Evolutionary conservation across 257 asterid genomes (phyloP).

Genomic region (Solanum tacnaense): DNA sequence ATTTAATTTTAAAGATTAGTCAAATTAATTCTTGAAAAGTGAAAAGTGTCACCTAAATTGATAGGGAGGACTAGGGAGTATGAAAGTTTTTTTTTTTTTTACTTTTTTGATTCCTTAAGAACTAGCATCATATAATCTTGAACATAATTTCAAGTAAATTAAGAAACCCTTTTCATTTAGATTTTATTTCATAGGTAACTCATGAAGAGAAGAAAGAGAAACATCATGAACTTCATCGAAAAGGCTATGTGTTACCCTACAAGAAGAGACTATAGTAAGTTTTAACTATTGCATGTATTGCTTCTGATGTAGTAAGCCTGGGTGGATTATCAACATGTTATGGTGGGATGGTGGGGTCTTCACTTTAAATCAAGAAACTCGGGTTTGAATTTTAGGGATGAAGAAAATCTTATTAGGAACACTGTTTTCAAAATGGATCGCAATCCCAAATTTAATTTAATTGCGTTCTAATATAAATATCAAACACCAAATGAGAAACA

Average conservation of each 20-base stretch:
- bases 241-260: background rate
- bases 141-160: background rate
- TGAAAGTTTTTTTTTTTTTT: no score
- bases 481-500: background rate
- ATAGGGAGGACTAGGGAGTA: background rate
- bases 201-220: background rate
- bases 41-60: no score
- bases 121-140: background rate
- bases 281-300: background rate
- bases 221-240: background rate
- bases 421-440: no score
- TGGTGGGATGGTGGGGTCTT: background rate
- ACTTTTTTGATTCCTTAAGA: background rate
- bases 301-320: background rate
- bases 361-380: background rate
- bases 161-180: background rate
- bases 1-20: no score
- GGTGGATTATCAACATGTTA: background rate
- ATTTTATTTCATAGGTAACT: background rate
- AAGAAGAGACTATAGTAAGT: background rate
- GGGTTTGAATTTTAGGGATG: no score
- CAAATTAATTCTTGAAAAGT: background rate
- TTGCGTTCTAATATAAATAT: no score
- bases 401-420: no score
- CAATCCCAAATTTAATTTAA: no score